Percentiles rank a stretch among this genome's conserved stretches.
Conservation (phyloP, 2,329 filamentous ascomycete species). For the Pestalotiopsis sp. region DNA sequence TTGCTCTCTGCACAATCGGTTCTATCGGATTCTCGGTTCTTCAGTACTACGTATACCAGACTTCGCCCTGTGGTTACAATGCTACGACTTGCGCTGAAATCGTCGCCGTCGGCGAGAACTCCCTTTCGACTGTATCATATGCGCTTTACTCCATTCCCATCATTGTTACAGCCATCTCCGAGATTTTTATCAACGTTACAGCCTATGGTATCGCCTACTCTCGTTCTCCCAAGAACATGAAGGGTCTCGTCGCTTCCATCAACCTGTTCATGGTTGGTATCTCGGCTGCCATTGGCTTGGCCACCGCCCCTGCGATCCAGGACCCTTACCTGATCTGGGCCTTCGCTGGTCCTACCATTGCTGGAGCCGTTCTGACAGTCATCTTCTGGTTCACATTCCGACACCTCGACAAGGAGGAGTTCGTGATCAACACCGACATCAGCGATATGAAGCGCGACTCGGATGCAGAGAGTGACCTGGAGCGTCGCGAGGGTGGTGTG, state of each 20-base stretch:
- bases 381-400: constrained; percentile 31
- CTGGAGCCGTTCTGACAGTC: constrained; percentile 26
- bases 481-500: constrained; percentile 11
- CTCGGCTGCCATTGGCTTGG: constrained; percentile 67
- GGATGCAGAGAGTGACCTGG: constrained; percentile 27
- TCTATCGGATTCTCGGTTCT: constrained; percentile 31
- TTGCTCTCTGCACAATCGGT: constrained; percentile 43
- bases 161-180: constrained; percentile 52
- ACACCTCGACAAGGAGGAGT: constrained; percentile 31
- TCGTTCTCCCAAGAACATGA: constrained; percentile 80
- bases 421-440: constrained; percentile 31
- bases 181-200: constrained; percentile 58
- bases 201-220: constrained; percentile 77
- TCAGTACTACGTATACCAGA: constrained; percentile 33
- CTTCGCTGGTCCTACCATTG: constrained; percentile 31
- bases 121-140: constrained; percentile 28
- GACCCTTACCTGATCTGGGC: constrained; percentile 51
- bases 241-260: constrained; percentile 71
- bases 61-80: constrained; percentile 29
- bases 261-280: constrained; percentile 74
- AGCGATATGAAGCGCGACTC: constrained; percentile 30
- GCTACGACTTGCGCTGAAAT: constrained; percentile 32
- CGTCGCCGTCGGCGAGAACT: constrained; percentile 23
- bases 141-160: constrained; percentile 43
- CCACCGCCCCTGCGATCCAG: constrained; percentile 42